Percentiles rank a stretch among this genome's conserved stretches.
These are phyloP conservation scores for Venturia oleaginea DNA, from an alignment of 2,329 filamentous ascomycete genomes.

Conservation along the genomic window DNA sequence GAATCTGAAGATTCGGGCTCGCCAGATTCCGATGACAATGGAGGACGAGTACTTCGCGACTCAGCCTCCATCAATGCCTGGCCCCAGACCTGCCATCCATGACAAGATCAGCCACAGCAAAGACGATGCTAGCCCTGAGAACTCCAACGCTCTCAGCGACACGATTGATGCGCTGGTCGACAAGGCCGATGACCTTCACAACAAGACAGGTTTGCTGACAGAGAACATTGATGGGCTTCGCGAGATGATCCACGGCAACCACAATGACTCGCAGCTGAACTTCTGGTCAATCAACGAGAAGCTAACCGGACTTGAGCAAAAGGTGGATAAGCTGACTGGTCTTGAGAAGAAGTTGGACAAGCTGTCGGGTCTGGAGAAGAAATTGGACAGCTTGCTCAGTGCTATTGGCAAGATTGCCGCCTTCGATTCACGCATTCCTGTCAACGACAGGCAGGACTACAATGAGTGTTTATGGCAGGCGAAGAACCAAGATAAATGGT, in stretches of 20 bases:
- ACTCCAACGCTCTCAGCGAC: not conserved
- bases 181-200: not conserved
- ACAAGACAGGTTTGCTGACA: not conserved
- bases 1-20: not conserved
- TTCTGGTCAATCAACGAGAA: not conserved
- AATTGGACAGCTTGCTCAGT: not conserved
- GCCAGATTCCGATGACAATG: not conserved
- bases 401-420: not conserved
- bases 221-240: too few species aligned
- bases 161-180: not conserved
- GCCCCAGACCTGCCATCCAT: not conserved
- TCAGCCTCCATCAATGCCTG: not conserved
- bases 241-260: not conserved
- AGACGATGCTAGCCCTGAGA: not conserved
- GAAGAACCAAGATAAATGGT: too few species aligned
- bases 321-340: not conserved
- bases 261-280: not conserved
- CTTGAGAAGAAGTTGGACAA: not conserved
- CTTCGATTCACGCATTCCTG: not conserved
- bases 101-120: not conserved
- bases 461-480: too few species aligned
- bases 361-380: not conserved
- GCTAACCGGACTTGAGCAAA: not conserved
- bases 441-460: too few species aligned
- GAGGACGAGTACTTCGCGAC: not conserved